Evolutionary conservation across 306 rosid species (phyloP).

Genomic region (Castanospermum australe): DNA sequence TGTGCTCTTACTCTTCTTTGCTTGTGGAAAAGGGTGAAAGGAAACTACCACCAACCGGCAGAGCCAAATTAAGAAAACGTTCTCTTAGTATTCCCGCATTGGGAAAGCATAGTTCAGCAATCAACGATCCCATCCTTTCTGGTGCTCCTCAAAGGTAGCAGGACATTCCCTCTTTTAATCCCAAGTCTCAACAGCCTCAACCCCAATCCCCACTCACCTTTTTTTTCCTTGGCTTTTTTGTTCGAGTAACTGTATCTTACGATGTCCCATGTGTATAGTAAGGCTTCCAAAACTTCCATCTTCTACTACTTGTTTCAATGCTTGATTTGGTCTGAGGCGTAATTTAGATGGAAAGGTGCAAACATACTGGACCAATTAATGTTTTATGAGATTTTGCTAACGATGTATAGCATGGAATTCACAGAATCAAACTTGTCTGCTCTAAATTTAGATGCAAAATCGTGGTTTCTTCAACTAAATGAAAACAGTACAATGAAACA

Average conservation of each 20-base stretch:
- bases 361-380: background rate
- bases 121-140: constrained; percentile 62
- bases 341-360: background rate
- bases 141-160: constrained; percentile 65
- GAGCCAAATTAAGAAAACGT: constrained; percentile 60
- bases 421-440: background rate
- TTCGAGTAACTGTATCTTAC: background rate
- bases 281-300: background rate
- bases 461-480: background rate
- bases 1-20: constrained; percentile 51
- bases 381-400: background rate
- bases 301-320: background rate
- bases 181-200: background rate
- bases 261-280: constrained; percentile 24
- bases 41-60: constrained; percentile 38
- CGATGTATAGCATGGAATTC: background rate
- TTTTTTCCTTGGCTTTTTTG: background rate
- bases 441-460: background rate
- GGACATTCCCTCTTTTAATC: background rate
- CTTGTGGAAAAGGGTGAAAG: constrained; percentile 49
- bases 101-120: constrained; percentile 51
- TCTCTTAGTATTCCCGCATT: constrained; percentile 82
- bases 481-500: background rate
- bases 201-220: background rate
- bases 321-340: background rate